Conservation (phyloP, 352 stramenopile genomes). For the Globisporangium parvum region DNA sequence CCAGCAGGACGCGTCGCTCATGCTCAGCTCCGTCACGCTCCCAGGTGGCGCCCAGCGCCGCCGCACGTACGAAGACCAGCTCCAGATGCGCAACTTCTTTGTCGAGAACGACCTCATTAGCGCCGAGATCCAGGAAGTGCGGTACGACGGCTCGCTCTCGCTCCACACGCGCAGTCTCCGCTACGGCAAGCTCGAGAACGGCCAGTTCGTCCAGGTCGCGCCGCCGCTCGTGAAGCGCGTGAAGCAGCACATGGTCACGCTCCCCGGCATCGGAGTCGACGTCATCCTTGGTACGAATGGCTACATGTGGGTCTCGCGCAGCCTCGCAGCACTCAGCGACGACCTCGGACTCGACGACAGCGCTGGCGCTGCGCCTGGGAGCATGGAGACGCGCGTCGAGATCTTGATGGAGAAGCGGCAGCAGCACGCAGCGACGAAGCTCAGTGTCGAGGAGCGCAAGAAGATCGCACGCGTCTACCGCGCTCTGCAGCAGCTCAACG, state of each 20-base stretch:
- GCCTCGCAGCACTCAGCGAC: conserved; percentile 45
- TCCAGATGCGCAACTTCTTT: conserved; percentile 95
- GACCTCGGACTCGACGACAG: conserved; percentile 32
- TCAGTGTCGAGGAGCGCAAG: conserved; percentile 73
- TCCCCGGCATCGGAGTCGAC: conserved; percentile 75
- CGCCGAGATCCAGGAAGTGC: conserved; percentile 84
- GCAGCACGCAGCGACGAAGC: conserved; percentile 73
- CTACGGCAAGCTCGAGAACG: conserved; percentile 96
- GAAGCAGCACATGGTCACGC: conserved; percentile 92
- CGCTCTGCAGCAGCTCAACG: conserved; percentile 82
- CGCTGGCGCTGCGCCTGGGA: conserved; percentile 30
- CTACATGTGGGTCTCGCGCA: conserved; percentile 93
- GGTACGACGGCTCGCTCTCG: conserved; percentile 89
- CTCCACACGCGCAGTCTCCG: conserved; percentile 93
- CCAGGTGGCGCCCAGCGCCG: conserved; percentile 93
- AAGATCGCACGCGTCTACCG: conserved; percentile 87
- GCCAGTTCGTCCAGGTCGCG: conserved; percentile 87
- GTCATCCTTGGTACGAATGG: conserved; percentile 94
- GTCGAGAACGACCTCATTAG: conserved; percentile 95
- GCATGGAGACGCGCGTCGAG: conserved; percentile 82
- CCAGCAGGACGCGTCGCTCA: conserved; percentile 80
- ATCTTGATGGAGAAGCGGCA: conserved; percentile 89
- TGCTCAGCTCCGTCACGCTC: conserved; percentile 94
- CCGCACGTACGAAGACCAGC: conserved; percentile 95
- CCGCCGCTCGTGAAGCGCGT: conserved; percentile 89